phyloP scores from a whole-genome alignment of 78 protist genomes.

The Polysphondylium violaceum region DNA sequence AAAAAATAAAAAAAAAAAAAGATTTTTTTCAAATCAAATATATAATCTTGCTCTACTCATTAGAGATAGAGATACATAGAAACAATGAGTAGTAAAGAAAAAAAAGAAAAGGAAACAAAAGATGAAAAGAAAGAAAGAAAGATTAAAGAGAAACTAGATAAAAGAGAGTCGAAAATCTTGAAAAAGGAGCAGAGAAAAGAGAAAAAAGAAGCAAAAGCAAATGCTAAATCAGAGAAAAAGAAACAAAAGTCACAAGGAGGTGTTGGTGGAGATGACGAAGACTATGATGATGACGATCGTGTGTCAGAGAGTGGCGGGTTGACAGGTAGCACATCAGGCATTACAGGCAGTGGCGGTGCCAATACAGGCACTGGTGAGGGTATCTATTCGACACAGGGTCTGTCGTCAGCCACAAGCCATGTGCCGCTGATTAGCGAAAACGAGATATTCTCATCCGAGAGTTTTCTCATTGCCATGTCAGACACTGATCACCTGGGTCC shows the following conservation, averaged over 20 bases:
- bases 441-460: constrained; percentile 40
- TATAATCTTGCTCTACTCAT: no score
- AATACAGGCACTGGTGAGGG: neutral
- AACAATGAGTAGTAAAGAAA: constrained; percentile 6
- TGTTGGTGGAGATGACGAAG: neutral
- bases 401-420: neutral
- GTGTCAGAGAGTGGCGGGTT: neutral
- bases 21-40: no score
- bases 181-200: constrained; percentile 31
- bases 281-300: neutral
- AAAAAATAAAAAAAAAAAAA: no score
- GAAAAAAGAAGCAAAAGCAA: constrained; percentile 42
- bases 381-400: neutral
- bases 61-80: neutral
- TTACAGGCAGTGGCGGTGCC: neutral
- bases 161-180: neutral
- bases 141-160: constrained; percentile 15
- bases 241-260: neutral
- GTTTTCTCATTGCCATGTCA: constrained; percentile 48
- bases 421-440: neutral
- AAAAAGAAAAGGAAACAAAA: constrained; percentile 29
- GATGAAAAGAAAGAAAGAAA: constrained; percentile 39
- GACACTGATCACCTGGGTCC: constrained; percentile 79
- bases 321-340: neutral
- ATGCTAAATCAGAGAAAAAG: constrained; percentile 21